Conservation (phyloP, 495 filamentous ascomycete genomes). For the Trichoderma parareesei region DNA sequence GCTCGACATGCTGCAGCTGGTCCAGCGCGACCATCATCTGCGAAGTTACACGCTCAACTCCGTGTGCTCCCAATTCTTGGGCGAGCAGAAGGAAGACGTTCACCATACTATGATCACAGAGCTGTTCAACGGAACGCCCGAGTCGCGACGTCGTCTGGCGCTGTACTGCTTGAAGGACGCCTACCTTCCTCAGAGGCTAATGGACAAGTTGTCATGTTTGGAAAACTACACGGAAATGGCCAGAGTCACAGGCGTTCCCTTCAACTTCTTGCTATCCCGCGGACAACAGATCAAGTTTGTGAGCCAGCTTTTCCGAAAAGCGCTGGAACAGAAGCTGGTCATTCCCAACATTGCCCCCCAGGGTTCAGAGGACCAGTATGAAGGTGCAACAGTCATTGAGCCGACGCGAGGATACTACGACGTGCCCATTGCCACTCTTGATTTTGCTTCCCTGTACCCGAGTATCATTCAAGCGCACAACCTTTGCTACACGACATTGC, state of each 20-base stretch:
- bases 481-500: conserved; percentile 91
- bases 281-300: conserved; percentile 98
- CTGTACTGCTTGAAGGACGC: conserved; percentile 98
- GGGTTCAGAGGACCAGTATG: conserved; percentile 75
- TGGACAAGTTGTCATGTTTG: conserved; percentile 96
- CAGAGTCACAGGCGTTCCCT: conserved; percentile 96
- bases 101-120: conserved; percentile 99
- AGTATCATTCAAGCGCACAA: conserved; percentile 99
- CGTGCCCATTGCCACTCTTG: conserved; percentile 90
- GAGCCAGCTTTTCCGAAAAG: conserved; percentile 94
- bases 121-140: conserved; percentile 87
- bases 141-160: conserved; percentile 81
- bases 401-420: conserved; percentile 86
- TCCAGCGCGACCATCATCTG: conserved; percentile 90
- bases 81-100: conserved; percentile 98
- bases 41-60: conserved; percentile 97
- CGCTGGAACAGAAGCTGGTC: conserved; percentile 81
- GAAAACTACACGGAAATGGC: conserved; percentile 99
- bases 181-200: conserved; percentile 84
- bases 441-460: conserved; percentile 97
- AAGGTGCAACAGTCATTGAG: conserved; percentile 97
- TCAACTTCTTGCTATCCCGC: conserved; percentile 85
- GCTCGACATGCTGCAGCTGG: conserved; percentile 82
- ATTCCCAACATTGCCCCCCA: conserved; percentile 72
- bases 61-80: conserved; percentile 91